Base-by-base conservation (phyloP, 1,139 yeast species). In the Kurtzmaniella natalensis region DNA sequence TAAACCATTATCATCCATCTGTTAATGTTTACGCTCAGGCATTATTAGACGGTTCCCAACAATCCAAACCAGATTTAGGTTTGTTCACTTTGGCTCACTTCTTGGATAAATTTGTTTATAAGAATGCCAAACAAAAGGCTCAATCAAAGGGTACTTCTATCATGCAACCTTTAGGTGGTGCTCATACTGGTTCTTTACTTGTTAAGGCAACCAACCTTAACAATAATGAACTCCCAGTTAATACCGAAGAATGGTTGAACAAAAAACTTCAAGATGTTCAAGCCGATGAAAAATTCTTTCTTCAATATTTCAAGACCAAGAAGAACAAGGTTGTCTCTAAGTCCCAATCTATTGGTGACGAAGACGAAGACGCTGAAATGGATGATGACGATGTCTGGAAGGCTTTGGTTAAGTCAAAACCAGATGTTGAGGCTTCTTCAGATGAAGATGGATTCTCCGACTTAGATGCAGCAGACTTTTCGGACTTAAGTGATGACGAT, bases 121-220 rank as follows among this genome's bases (percentile, higher is more conserved):
- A 86, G 61, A 88, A 88, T 55, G 88, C 96, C 34, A 87, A 86
- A 62, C 83, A 79, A 50, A 85, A 82, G 59, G 70, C 80, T 16
- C 45, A 46, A 29, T 66, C 81, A 23, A 81, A 85, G 54, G 97
- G 97, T 51, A 70, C 83, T 3, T 86, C 96, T 32, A 89, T 92
- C 55, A 94, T 94, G 97, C 98, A 92, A 67, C 97, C 98, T 33
- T 70, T 94, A 43, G 94, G 96, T 32, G 97, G 97, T 39, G 76
- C 81, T 1, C 87, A 82, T 41, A 81, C 88, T n/a, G 87, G 85
- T 7, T 66, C 81, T 1, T 64, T 85, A 38, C 72, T 88, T 44
- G 88, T 88, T 10, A 80, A 72, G 46, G 76, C 87, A 18, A 76
- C 86, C 3, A 77, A 75, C 48, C 61, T 64, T 18, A 38, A 53